A percentile compares a stretch with the other conserved stretches of the same genome.
Conservation (phyloP, 371 early-diverging fungal genomes). For the Coemansia sp. region DNA sequence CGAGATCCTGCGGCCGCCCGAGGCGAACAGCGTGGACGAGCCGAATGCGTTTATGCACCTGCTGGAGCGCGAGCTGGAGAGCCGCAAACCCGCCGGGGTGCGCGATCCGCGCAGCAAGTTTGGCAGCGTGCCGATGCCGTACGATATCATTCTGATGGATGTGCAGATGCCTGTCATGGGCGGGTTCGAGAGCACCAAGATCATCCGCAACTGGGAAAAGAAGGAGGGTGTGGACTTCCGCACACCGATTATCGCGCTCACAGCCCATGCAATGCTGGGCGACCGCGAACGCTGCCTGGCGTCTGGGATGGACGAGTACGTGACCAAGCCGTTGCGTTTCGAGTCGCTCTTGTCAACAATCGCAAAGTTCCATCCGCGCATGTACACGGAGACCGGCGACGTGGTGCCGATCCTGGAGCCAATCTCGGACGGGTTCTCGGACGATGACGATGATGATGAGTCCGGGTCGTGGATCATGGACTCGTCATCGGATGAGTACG, state of each 20-base stretch:
- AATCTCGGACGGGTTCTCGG: slow-evolving; percentile 4
- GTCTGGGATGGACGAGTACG: slow-evolving; percentile 79
- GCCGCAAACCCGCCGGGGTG: slow-evolving; percentile 39
- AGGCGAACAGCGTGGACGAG: slow-evolving; percentile 5
- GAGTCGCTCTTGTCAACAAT: slow-evolving; percentile 43
- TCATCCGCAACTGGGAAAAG: slow-evolving; percentile 66
- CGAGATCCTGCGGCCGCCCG: slow-evolving; percentile 21
- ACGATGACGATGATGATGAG: slow-evolving; percentile 6
- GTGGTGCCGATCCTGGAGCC: slow-evolving; percentile 39
- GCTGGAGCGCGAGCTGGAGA: slow-evolving; percentile 20
- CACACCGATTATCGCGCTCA: slow-evolving; percentile 74
- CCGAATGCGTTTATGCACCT: background rate
- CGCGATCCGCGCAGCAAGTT: slow-evolving; percentile 40
- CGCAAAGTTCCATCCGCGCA: slow-evolving; percentile 45
- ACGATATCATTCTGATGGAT: slow-evolving; percentile 77
- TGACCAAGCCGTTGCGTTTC: slow-evolving; percentile 63
- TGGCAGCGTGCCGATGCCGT: slow-evolving; percentile 51
- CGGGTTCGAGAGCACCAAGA: slow-evolving; percentile 73
- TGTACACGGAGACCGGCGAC: slow-evolving; percentile 41
- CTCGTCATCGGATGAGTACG: slow-evolving; percentile 8
- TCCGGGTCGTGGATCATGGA: background rate
- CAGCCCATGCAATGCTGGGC: slow-evolving; percentile 82
- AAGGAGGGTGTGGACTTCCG: slow-evolving; percentile 52
- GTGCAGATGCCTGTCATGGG: slow-evolving; percentile 73
- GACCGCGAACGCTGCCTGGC: slow-evolving; percentile 74